A percentile compares a stretch with the other conserved stretches of the same genome.
Conservation (phyloP, 1,284 basidiomycete genomes). For the Trichosporon faecale region DNA sequence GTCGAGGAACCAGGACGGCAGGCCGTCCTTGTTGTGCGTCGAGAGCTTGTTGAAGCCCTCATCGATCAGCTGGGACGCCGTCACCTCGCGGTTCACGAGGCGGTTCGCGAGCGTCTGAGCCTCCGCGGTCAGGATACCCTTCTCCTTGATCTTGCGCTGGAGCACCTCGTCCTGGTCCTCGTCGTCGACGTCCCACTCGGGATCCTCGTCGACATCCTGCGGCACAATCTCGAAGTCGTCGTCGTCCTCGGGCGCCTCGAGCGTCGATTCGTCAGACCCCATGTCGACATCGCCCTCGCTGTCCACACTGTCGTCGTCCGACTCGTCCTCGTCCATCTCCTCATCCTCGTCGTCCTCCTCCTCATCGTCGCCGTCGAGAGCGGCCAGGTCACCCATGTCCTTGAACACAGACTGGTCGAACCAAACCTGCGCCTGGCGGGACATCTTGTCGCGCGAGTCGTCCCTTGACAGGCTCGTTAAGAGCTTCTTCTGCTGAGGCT, state of each 20-base stretch:
- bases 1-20: conserved; percentile 96
- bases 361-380: conserved; percentile 55
- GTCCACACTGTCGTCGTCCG: conserved; percentile 33
- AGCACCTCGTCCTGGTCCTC: conserved; percentile 75
- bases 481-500: conserved; percentile 48
- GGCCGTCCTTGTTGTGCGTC: conserved; percentile 82
- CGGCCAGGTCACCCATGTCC: conserved; percentile 62
- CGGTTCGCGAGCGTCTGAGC: conserved; percentile 88
- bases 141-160: conserved; percentile 67
- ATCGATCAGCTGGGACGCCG: conserved; percentile 83
- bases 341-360: conserved; percentile 54
- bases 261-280: conserved; percentile 32
- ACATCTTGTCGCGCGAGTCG: conserved; percentile 50
- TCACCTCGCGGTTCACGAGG: conserved; percentile 87
- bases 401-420: conserved; percentile 93
- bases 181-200: conserved; percentile 74
- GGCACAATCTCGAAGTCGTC: conserved; percentile 73
- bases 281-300: conserved; percentile 39
- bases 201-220: conserved; percentile 60
- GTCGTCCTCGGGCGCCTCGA: conserved; percentile 39
- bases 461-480: conserved; percentile 42
- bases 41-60: conserved; percentile 95
- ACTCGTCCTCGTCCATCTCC: conserved; percentile 49
- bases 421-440: conserved; percentile 69
- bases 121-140: conserved; percentile 84